These are phyloP conservation scores for Cyclanthera cordifolia DNA, from an alignment of 306 rosid species.

Conservation along the genomic window DNA sequence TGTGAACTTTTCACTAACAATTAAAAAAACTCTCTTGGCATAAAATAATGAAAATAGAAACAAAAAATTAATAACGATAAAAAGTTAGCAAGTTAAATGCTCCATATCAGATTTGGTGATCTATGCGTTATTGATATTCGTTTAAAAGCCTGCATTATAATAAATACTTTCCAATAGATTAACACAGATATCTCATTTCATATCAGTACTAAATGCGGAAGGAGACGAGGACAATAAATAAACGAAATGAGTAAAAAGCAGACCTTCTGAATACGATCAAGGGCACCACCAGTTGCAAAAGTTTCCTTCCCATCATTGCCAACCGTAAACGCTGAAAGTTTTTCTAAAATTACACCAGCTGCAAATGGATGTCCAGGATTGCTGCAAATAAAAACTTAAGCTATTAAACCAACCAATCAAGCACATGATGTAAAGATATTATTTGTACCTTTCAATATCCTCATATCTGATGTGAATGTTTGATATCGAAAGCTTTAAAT, in stretches of 20 bases:
- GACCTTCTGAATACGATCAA: conserved; percentile 80
- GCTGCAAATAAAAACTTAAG: conserved; percentile 47
- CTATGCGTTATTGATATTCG: neutral
- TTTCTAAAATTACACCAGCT: conserved; percentile 81
- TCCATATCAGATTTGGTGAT: neutral
- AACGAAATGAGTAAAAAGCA: conserved; percentile 8
- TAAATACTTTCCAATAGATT: neutral
- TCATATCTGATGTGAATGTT: conserved; percentile 93
- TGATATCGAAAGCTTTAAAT: conserved; percentile 85
- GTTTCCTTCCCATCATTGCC: conserved; percentile 81
- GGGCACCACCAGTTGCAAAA: conserved; percentile 74
- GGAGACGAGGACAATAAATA: neutral
- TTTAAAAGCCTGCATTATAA: neutral
- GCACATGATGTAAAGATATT: neutral
- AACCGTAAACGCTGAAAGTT: conserved; percentile 78
- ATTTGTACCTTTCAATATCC: conserved; percentile 72
- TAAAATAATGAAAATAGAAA: no score
- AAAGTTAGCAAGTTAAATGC: neutral
- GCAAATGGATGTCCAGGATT: conserved; percentile 93
- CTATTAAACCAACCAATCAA: conserved; percentile 8
- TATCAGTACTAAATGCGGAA: neutral
- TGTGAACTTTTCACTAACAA: no score
- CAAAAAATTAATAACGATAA: neutral
- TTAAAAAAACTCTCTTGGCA: no score
- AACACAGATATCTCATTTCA: neutral